Conservation (phyloP, 345 rosid genomes). For the Ricinus communis region DNA sequence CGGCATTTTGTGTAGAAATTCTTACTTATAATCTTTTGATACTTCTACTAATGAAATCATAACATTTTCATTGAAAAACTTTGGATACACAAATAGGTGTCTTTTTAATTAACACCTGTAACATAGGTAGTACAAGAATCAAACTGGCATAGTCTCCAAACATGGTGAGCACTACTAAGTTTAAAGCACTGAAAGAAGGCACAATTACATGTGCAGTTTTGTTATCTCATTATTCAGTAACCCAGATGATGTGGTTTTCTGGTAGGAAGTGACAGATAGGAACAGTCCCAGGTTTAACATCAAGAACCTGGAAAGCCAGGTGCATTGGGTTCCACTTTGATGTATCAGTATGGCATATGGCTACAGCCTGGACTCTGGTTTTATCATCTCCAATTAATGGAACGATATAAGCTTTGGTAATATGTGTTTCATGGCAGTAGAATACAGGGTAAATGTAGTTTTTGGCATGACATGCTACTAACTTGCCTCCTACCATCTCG, state of each 20-base stretch:
- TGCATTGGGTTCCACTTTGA: slow-evolving; percentile 23
- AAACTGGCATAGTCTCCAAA: neutral
- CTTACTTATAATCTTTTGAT: neutral
- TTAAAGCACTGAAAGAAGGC: neutral
- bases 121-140: neutral
- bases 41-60: neutral
- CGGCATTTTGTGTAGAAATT: neutral
- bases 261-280: slow-evolving; percentile 13
- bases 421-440: slow-evolving; percentile 13
- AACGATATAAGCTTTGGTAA: slow-evolving; percentile 12
- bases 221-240: neutral
- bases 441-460: slow-evolving; percentile 13
- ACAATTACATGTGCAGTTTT: neutral
- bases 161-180: neutral
- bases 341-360: slow-evolving; percentile 20
- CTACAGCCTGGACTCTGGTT: slow-evolving; percentile 2
- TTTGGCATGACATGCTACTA: slow-evolving; percentile 13
- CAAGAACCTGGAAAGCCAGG: slow-evolving; percentile 12
- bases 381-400: neutral
- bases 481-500: neutral
- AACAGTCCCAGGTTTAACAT: slow-evolving; percentile 16
- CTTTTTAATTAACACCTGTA: neutral
- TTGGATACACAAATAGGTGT: neutral
- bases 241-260: slow-evolving; percentile 1
- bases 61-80: neutral